Evolutionary conservation across 345 rosid species (phyloP), one percentile per base, ranked within the genome.

Genomic region (Populus alba): DNA sequence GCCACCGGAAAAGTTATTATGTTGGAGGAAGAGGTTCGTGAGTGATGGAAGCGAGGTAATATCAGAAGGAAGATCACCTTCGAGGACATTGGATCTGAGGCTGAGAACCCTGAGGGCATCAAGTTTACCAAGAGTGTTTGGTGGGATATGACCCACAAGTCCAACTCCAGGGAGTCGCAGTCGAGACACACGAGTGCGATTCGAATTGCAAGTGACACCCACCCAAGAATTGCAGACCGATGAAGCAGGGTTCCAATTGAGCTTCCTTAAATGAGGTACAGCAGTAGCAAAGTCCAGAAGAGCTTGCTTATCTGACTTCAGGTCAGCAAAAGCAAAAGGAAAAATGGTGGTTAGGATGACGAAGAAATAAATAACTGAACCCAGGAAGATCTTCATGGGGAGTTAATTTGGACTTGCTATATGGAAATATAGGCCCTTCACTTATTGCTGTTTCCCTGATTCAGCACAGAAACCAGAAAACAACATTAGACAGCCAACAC

Each of bases 281-380:
- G 84, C 81, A 81, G 76, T 79, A 62, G 85, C 83, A 80, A 92
- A 92, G 71, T 87, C 83, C 47, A 92, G 89, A 78, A 91, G 94
- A 63, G 94, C 94, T 79, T 88, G 89, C 84, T 79, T 81, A 82
- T 92, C 97, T 4, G 95, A 89, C 77, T 87, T 77, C 70, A 91
- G 80, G 68, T 90, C 92, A 43, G 94, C 90, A 71, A 66, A 45
- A 76, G 84, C 89, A 47, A 80, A 80, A 76, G 86, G 80, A 80
- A 49, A 70, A 66, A 87, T 62, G 74, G 75, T 76, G 65, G 70
- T 65, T 43, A 81, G 43, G 77, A 79, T 22, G 49, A 87, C 72
- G 57, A 87, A 81, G 79, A 78, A 68, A 47, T 47, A 63, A 63
- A 88, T 83, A 74, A 79, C 39, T 18, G 77, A 74, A 80, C 78